Percentiles rank a stretch among this genome's conserved stretches.
Evolutionary conservation across 2,329 filamentous ascomycete genomes (phyloP).

Genomic region (Pestalotiopsis fici): DNA sequence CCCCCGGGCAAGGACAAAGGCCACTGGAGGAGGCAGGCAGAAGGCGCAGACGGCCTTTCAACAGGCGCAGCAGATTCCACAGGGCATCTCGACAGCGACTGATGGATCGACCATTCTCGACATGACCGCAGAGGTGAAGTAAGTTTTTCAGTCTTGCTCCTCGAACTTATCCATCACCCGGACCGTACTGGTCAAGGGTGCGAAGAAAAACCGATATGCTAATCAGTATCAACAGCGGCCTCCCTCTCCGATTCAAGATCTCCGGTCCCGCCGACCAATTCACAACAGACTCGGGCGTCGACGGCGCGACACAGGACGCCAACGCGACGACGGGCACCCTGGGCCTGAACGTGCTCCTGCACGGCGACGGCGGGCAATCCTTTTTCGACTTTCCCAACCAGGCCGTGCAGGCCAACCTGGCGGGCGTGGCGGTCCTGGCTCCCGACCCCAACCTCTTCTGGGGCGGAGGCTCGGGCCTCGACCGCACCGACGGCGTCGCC

Average conservation of each 20-base stretch:
- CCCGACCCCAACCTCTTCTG: conserved; percentile 58
- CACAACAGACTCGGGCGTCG: conserved; percentile 47
- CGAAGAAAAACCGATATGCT: conserved; percentile 8
- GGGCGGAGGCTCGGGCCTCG: conserved; percentile 53
- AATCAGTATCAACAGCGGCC: conserved; percentile 28
- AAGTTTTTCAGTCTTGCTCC: conserved; percentile 17
- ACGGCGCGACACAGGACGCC: conserved; percentile 38
- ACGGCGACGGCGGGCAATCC: conserved; percentile 60
- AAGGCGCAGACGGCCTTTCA: conserved; percentile 24
- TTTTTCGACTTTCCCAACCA: conserved; percentile 62
- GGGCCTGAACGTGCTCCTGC: conserved; percentile 58
- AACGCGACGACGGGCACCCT: conserved; percentile 33
- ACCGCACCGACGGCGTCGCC: conserved; percentile 55
- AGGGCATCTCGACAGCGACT: conserved; percentile 42
- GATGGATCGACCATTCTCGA: conserved; percentile 59
- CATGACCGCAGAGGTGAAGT: conserved; percentile 55
- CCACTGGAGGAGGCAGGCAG: conserved; percentile 9
- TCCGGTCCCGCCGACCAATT: conserved; percentile 56
- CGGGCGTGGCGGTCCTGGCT: conserved; percentile 54
- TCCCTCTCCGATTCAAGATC: conserved; percentile 57
- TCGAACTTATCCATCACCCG: no score
- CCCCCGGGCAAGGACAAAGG: conserved; percentile 9
- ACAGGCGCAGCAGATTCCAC: conserved; percentile 28
- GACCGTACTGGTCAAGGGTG: no score
- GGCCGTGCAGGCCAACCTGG: conserved; percentile 48